These are phyloP conservation scores for Russula sp. DNA, from an alignment of 768 basidiomycete genomes.

Conservation along the genomic window DNA sequence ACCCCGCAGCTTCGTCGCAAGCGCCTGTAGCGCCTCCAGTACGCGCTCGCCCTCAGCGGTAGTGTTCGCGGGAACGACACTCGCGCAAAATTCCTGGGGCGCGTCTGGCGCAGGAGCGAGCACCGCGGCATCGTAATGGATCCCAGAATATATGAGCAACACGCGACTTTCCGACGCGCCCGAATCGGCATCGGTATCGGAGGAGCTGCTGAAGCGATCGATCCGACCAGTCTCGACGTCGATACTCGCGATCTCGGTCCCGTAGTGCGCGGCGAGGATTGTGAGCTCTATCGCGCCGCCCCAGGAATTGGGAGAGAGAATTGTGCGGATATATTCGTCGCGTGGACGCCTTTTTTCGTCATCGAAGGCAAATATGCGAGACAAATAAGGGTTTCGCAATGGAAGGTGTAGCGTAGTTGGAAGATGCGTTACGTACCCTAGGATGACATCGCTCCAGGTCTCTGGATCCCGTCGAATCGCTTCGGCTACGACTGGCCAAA, in stretches of 20 bases:
- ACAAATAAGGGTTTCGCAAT: no score
- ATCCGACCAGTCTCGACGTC: slow-evolving; percentile 92
- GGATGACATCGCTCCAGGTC: slow-evolving; percentile 79
- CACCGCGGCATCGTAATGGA: slow-evolving; percentile 92
- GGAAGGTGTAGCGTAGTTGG: no score
- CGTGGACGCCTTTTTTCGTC: slow-evolving; percentile 44
- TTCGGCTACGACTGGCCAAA: slow-evolving; percentile 68
- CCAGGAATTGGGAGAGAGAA: slow-evolving; percentile 79
- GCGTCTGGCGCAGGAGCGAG: slow-evolving; percentile 75
- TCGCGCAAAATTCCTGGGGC: slow-evolving; percentile 82
- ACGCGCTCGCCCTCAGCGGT: slow-evolving; percentile 49
- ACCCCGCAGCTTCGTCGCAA: slow-evolving; percentile 68
- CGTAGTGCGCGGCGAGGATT: slow-evolving; percentile 78
- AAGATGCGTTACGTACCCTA: slow-evolving; percentile 61
- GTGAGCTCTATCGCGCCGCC: slow-evolving; percentile 94
- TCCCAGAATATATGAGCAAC: slow-evolving; percentile 89
- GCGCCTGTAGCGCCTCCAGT: slow-evolving; percentile 60
- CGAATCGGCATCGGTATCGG: slow-evolving; percentile 36
- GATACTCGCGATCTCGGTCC: slow-evolving; percentile 82
- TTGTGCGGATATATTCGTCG: slow-evolving; percentile 77
- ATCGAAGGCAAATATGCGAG: no score
- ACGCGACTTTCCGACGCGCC: slow-evolving; percentile 39
- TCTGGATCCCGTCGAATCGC: slow-evolving; percentile 69
- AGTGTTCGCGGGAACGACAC: slow-evolving; percentile 61
- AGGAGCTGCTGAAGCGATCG: slow-evolving; percentile 61